Base-by-base conservation (phyloP, 208 protist species). In the Leishmania lainsoni region DNA sequence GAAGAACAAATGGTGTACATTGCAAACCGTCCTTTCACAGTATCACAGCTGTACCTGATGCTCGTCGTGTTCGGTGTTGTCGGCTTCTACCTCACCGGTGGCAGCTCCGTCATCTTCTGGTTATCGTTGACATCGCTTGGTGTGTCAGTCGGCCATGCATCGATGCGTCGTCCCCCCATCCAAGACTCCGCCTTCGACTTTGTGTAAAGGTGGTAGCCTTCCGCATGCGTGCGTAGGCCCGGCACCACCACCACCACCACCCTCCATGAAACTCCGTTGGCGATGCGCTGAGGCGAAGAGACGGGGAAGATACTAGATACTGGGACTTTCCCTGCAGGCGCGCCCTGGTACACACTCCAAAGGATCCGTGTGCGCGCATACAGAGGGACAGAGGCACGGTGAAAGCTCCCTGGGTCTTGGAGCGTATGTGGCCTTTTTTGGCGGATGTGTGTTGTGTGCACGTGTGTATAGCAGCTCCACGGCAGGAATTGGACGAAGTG, bases 61-160 rank as follows among this genome's bases (percentile, higher is more conserved):
- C 78, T 98, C 61, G 65, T 77, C 1, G 54, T 95, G 5, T 94
- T 92, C 73, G 84, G 86, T 32, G 59, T 93, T 4, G 42, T 97
- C 22, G 72, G 80, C 14, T 98, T 98, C 80, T 98, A 92, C 83
- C 29, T 97, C 45, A 94, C 88, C 10, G 87, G 85, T 59, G 95
- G 95, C 35, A 96, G 91, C 72, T 93, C 88, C 22, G 87, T 95
- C n/a, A 71, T 98, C 8, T 97, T 97, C 79, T 97, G 93, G 94
- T 75, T 97, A 10, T 78, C 89, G 52, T 63, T 96, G 35, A 93
- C 91, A 1, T 96, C 92, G 32, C 52, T 95, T 8, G 92, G 93
- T 32, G 86, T 96, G 49, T 89, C 86, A 1, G 32, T 48, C 32
- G 78, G 65, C 2, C 95, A 98, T 80, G 92, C 90, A 1, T 79